Percentiles rank a stretch among this genome's conserved stretches.
phyloP scores from a whole-genome alignment of 345 rosid species.

The Brassica cretica region DNA sequence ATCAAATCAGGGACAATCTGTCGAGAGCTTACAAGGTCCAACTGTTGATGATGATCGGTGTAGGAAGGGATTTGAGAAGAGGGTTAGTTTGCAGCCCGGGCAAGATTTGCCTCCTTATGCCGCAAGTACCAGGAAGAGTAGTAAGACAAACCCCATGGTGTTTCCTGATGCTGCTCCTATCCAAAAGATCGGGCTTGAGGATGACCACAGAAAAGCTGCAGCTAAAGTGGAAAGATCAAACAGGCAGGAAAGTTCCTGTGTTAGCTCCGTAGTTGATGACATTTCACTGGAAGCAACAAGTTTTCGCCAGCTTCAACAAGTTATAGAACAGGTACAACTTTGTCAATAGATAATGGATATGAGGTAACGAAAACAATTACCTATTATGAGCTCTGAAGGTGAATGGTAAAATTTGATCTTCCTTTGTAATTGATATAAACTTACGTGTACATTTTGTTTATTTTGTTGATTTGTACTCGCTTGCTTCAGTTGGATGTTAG shows the following conservation, averaged over 20 bases:
- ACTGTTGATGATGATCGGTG: slow-evolving; percentile 41
- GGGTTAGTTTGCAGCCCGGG: slow-evolving; percentile 34
- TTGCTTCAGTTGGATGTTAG: slow-evolving; percentile 73
- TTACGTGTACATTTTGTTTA: neutral
- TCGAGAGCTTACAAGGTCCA: slow-evolving; percentile 48
- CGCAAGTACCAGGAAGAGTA: slow-evolving; percentile 40
- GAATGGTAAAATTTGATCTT: neutral
- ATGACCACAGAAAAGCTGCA: slow-evolving; percentile 35
- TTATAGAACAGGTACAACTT: slow-evolving; percentile 63
- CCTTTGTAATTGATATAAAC: neutral
- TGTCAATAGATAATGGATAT: slow-evolving; percentile 6
- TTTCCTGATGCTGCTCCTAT: slow-evolving; percentile 46
- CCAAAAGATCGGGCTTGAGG: slow-evolving; percentile 50
- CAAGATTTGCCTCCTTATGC: slow-evolving; percentile 35
- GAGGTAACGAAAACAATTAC: neutral
- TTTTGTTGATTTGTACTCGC: slow-evolving; percentile 24
- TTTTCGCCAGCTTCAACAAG: slow-evolving; percentile 82
- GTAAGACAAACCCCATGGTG: slow-evolving; percentile 40
- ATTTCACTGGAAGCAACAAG: slow-evolving; percentile 77
- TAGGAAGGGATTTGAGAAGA: slow-evolving; percentile 37
- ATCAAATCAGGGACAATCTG: slow-evolving; percentile 57
- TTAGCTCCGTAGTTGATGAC: slow-evolving; percentile 65
- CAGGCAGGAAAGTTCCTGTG: slow-evolving; percentile 58
- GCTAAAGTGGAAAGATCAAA: slow-evolving; percentile 53
- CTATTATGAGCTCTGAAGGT: neutral